Conservation (phyloP, 176 grass and related monocot species). For the Neostapfia colusana region DNA sequence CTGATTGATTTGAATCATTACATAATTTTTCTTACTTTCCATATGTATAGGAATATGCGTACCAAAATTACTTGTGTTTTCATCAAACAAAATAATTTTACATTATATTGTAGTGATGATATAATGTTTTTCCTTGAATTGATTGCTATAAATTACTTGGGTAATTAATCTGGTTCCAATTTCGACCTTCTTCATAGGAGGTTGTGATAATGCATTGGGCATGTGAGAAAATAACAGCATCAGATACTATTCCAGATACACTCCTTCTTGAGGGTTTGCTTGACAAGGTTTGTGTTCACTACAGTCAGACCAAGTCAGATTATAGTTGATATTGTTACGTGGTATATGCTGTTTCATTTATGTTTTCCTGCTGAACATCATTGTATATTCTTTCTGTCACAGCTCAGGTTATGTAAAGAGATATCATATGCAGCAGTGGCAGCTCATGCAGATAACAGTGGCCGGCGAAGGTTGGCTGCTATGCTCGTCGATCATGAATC, state of each 20-base stretch:
- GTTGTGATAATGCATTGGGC: conserved; percentile 99
- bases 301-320: conserved; percentile 5
- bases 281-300: conserved; percentile 75
- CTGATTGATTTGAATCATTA: conserved; percentile 3
- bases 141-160: conserved; percentile 22
- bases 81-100: not conserved
- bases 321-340: conserved; percentile 23
- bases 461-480: conserved; percentile 78
- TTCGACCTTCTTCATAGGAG: conserved; percentile 65
- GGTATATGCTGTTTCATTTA: not conserved
- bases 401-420: conserved; percentile 95
- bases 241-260: conserved; percentile 71
- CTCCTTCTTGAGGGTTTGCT: conserved; percentile 84
- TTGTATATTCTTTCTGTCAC: conserved; percentile 42
- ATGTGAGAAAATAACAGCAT: conserved; percentile 92
- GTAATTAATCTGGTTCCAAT: conserved; percentile 32
- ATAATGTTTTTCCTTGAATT: conserved; percentile 5
- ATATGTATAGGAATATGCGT: not conserved
- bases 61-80: conserved; percentile 8
- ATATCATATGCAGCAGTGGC: conserved; percentile 98
- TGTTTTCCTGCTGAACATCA: conserved; percentile 28
- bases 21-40: conserved; percentile 17
- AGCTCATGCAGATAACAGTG: conserved; percentile 92
- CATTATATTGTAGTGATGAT: conserved; percentile 2
- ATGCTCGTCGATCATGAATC: conserved; percentile 93